Conservation (phyloP, 352 stramenopile genomes). For the Phytophthora pisi region DNA sequence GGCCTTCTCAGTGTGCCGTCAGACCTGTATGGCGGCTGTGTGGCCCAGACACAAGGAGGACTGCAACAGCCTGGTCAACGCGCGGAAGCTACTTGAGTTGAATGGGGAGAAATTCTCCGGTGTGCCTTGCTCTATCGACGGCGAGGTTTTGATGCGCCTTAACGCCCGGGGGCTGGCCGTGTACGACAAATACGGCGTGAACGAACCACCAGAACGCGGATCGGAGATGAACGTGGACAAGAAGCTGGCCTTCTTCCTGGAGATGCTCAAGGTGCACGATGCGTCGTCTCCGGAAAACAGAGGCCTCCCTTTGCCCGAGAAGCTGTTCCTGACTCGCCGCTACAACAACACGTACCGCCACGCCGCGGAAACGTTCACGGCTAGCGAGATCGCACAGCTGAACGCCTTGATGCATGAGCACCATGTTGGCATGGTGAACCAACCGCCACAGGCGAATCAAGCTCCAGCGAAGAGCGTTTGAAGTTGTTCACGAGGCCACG, state of each 20-base stretch:
- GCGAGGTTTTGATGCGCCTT: constrained; percentile 9
- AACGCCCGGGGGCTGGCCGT: constrained; percentile 16
- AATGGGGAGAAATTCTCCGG: not conserved
- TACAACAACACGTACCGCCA: constrained; percentile 46
- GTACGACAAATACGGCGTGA: constrained; percentile 26
- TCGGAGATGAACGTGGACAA: constrained; percentile 27
- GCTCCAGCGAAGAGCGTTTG: too few relatives aligned
- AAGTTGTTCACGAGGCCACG: too few relatives aligned
- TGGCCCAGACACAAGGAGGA: constrained; percentile 39
- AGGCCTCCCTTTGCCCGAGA: constrained; percentile 25
- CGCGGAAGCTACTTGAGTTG: constrained; percentile 11
- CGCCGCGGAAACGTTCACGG: constrained; percentile 23
- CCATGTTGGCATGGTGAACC: constrained; percentile 19
- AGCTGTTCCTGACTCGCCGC: constrained; percentile 44
- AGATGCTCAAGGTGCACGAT: constrained; percentile 36
- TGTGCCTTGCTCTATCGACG: constrained; percentile 6
- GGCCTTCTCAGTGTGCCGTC: constrained; percentile 28
- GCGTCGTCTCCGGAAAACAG: constrained; percentile 25
- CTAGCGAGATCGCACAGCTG: constrained; percentile 28
- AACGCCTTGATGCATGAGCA: constrained; percentile 25
- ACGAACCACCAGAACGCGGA: constrained; percentile 19
- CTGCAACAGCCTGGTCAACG: constrained; percentile 29
- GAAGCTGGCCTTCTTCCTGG: constrained; percentile 34
- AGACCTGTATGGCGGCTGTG: constrained; percentile 26
- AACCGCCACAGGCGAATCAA: not conserved